A percentile compares a stretch with the other conserved stretches of the same genome.
Evolutionary conservation across 371 early-diverging fungal genomes (phyloP).

Genomic region (Mucor irregularis): DNA sequence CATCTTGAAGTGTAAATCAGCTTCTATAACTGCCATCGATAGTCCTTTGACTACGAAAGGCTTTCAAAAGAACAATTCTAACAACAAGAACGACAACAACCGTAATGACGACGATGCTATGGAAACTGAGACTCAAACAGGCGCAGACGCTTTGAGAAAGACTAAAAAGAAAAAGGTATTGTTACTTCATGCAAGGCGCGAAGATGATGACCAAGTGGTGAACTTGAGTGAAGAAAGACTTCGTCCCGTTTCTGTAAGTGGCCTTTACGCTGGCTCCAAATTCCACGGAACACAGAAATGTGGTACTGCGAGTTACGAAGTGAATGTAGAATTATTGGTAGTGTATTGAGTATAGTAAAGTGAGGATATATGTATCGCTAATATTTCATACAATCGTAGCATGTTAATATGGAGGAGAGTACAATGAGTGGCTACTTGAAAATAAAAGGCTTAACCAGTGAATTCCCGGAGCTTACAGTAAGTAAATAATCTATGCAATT

Average conservation of each 20-base stretch:
- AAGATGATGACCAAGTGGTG: constrained; percentile 13
- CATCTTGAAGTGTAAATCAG: background rate
- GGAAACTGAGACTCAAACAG: constrained; percentile 1
- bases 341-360: no score
- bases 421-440: constrained; percentile 73
- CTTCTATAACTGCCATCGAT: background rate
- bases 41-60: background rate
- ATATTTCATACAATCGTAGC: constrained; percentile 32
- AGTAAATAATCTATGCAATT: no score
- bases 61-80: background rate
- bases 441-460: constrained; percentile 75
- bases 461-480: constrained; percentile 71
- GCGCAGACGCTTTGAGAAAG: background rate
- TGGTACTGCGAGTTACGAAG: constrained; percentile 65
- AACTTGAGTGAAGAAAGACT: constrained; percentile 18
- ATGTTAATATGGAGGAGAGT: constrained; percentile 69
- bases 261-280: constrained; percentile 57
- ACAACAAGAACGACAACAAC: background rate
- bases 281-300: constrained; percentile 71
- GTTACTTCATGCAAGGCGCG: constrained; percentile 15
- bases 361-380: no score
- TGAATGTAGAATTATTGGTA: constrained; percentile 71
- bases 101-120: constrained; percentile 1
- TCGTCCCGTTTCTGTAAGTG: constrained; percentile 8
- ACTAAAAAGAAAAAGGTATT: constrained; percentile 2